Percentiles rank a stretch among this genome's conserved stretches.
Conservation (phyloP, 2,329 filamentous ascomycete genomes). For the Sphaerulina musiva region DNA sequence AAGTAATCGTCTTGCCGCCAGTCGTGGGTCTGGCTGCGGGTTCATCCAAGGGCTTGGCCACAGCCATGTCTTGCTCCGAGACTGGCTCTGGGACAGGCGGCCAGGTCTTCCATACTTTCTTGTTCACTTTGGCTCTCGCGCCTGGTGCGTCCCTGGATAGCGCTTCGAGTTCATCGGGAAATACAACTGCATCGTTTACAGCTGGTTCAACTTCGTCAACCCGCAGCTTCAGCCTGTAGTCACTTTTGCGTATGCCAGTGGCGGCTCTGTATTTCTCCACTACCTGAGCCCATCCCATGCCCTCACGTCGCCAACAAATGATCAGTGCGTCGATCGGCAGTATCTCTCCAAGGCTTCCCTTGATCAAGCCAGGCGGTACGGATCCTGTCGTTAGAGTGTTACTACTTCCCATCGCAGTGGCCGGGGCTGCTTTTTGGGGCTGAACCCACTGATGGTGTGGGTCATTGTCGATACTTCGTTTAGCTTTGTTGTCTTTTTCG, state of each 20-base stretch:
- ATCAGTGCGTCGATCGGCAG: constrained; percentile 11
- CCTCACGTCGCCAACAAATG: constrained; percentile 9
- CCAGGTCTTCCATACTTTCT: constrained; percentile 4
- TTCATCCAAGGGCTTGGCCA: neutral
- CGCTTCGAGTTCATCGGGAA: constrained; percentile 2
- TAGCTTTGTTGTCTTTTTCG: constrained; percentile 10
- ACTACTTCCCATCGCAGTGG: neutral
- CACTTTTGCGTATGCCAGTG: neutral
- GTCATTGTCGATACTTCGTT: neutral
- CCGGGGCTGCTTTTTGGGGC: neutral
- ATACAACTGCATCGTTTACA: neutral
- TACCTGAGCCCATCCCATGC: constrained; percentile 8
- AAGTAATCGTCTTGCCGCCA: constrained; percentile 19
- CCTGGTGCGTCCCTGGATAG: constrained; percentile 6
- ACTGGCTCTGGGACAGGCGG: neutral
- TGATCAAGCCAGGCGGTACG: neutral
- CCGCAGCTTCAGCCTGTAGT: constrained; percentile 5
- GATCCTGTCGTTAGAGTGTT: neutral
- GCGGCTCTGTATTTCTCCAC: neutral
- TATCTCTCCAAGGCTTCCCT: neutral
- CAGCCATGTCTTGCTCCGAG: neutral
- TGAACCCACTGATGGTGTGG: neutral
- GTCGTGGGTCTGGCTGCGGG: constrained; percentile 4
- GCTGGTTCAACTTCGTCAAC: constrained; percentile 4
- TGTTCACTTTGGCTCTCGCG: constrained; percentile 7